Percentiles rank a stretch among this genome's conserved stretches.
Conservation (phyloP, 805 yeast genomes). For the Zygosaccharomyces kombuchaensis region DNA sequence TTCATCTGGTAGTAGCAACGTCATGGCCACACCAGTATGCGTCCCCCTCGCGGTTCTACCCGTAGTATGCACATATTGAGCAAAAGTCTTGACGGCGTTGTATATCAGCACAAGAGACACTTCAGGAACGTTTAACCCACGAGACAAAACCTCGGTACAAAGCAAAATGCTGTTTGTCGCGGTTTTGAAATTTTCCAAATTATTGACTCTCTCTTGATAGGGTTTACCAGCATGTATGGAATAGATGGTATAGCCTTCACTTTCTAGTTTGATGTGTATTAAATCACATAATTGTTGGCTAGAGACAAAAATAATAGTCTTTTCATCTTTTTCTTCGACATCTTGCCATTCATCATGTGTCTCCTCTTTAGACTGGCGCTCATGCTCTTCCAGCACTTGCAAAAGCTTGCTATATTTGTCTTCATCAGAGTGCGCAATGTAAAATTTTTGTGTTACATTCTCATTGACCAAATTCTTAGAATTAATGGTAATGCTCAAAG, state of each 20-base stretch:
- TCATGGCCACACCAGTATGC: constrained; percentile 64
- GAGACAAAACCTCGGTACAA: constrained; percentile 91
- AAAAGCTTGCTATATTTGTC: constrained; percentile 55
- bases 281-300: constrained; percentile 84
- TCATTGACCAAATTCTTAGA: constrained; percentile 75
- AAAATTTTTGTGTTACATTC: constrained; percentile 70
- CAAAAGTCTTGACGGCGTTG: constrained; percentile 82
- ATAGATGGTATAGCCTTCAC: constrained; percentile 50
- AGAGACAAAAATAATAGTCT: constrained; percentile 78
- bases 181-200: constrained; percentile 62
- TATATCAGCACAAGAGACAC: constrained; percentile 76
- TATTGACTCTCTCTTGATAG: constrained; percentile 72
- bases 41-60: constrained; percentile 97
- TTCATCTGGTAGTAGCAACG: constrained; percentile 62
- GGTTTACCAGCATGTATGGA: constrained; percentile 92
- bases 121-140: constrained; percentile 91
- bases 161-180: constrained; percentile 62
- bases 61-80: constrained; percentile 93
- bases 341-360: constrained; percentile 11
- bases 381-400: constrained; percentile 47
- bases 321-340: constrained; percentile 38
- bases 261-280: constrained; percentile 46
- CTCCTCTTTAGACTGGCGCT: background rate
- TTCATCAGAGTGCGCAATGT: constrained; percentile 48
- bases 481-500: constrained; percentile 77